Evolutionary conservation across 768 basidiomycete species (phyloP).

Genomic region (Boletus sp.): DNA sequence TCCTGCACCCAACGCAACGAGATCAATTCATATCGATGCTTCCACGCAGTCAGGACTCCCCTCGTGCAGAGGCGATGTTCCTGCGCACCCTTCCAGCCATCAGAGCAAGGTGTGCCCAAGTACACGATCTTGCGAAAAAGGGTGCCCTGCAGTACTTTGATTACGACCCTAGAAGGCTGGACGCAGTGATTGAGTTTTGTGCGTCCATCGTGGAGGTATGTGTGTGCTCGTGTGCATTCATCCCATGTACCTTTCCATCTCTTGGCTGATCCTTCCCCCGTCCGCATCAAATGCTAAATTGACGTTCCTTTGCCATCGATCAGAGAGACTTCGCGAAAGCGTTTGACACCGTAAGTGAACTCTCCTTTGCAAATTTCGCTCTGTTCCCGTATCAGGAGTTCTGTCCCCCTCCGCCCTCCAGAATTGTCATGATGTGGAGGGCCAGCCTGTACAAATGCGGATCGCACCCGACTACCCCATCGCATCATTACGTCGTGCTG

Average conservation of each 20-base stretch:
- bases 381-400: neutral
- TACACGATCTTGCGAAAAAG: constrained; percentile 72
- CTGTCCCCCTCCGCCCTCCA: constrained; percentile 6
- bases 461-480: neutral
- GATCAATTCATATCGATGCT: constrained; percentile 9
- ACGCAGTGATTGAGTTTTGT: constrained; percentile 70
- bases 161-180: constrained; percentile 77
- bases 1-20: neutral
- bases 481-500: constrained; percentile 3
- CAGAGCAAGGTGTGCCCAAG: constrained; percentile 76
- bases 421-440: neutral
- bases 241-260: neutral
- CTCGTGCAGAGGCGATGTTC: constrained; percentile 48
- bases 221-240: constrained; percentile 15
- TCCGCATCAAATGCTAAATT: constrained; percentile 4
- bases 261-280: neutral
- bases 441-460: neutral
- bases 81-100: constrained; percentile 88
- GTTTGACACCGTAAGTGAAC: constrained; percentile 53
- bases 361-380: neutral
- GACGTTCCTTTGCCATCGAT: neutral
- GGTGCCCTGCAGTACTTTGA: constrained; percentile 84
- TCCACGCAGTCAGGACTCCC: constrained; percentile 6
- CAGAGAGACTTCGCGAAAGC: constrained; percentile 80
- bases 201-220: constrained; percentile 73